Base-by-base conservation (phyloP, 2,329 filamentous ascomycete species). In the Harringtonia aguacate region DNA sequence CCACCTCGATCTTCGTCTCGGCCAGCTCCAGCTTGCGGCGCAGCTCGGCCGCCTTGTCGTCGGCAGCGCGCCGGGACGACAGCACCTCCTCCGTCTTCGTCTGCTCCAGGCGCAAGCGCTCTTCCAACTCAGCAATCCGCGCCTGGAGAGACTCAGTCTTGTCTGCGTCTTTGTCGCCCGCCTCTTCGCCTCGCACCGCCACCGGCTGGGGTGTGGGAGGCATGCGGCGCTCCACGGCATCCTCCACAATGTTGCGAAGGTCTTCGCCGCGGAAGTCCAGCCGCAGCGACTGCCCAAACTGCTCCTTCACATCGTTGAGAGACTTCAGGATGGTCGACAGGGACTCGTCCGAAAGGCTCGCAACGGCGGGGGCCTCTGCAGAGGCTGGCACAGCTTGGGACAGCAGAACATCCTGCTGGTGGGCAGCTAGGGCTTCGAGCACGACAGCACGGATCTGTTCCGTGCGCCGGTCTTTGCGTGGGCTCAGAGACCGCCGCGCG, bases 391-490 rank as follows among this genome's bases (percentile, higher is more conserved):
- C 20, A 18, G 28, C 7, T 15, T 14, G 17, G 17, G 18, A 20
- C 8, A 34, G 8, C 29, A n/a, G n/a, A n/a, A 20, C 20, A 7
- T 14, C 43, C 24, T 36, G 67, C 41, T 77, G 70, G 44, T 81
- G 75, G 10, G 68, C 58, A 20, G 72, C 70, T 34, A 95, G 65
- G 27, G 84, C 87, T 52, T 97, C 90, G 43, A 81, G 65, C 22
- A 90, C 73, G 36, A 78, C 77, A 21, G 69, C 67, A 43, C 81
- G 82, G 51, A 98, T 86, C 59, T 90, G 87, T 46, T 95, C 88
- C 54, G 89, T 62, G 53, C 79, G 86, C 54, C 81, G 81, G 56
- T 94, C 87, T 48, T 81, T 76, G 46, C 77, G 75, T 17, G 88
- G 86, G 53, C 89, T 95, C 53, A 81, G 72, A 7, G 84, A 84